Conservation (phyloP, 208 protist genomes). For the Acanthamoeba sp. region DNA sequence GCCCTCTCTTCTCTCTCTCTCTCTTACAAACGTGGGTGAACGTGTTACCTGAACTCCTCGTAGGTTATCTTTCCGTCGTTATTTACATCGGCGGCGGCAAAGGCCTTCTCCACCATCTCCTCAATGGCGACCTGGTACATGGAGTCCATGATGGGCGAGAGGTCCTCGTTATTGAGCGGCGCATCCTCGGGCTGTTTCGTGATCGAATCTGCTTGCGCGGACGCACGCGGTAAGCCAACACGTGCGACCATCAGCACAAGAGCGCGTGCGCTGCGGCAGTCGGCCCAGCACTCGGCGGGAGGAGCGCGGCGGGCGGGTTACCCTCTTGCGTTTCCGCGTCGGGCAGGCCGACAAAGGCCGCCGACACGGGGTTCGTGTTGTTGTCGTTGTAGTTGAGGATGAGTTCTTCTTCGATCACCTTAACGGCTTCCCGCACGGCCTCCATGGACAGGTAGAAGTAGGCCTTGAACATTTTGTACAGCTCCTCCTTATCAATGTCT, state of each 20-base stretch:
- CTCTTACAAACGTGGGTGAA: too few species aligned
- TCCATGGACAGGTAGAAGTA: conserved; percentile 84
- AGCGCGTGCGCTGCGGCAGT: not conserved
- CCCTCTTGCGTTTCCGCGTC: conserved; percentile 25
- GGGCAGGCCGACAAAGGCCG: conserved; percentile 71
- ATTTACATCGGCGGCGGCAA: conserved; percentile 60
- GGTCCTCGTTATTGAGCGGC: conserved; percentile 39
- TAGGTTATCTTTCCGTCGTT: conserved; percentile 68
- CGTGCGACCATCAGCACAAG: not conserved
- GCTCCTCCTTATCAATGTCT: conserved; percentile 78
- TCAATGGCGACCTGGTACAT: conserved; percentile 75
- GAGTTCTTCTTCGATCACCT: conserved; percentile 82
- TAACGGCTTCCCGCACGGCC: conserved; percentile 79
- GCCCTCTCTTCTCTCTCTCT: too few species aligned
- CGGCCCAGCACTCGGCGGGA: too few species aligned
- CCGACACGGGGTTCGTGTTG: conserved; percentile 77
- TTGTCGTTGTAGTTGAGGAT: conserved; percentile 81
- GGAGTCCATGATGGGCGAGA: conserved; percentile 65
- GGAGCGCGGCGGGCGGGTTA: not conserved
- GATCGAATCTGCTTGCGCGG: not conserved
- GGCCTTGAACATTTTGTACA: conserved; percentile 80
- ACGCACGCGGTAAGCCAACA: not conserved
- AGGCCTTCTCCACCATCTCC: conserved; percentile 75
- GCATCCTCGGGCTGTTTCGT: conserved; percentile 44
- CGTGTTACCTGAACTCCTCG: conserved; percentile 62